Evolutionary conservation across 2,329 filamentous ascomycete species (phyloP), one percentile per base, ranked within the genome.

Genomic region (Plenodomus tracheiphilus): DNA sequence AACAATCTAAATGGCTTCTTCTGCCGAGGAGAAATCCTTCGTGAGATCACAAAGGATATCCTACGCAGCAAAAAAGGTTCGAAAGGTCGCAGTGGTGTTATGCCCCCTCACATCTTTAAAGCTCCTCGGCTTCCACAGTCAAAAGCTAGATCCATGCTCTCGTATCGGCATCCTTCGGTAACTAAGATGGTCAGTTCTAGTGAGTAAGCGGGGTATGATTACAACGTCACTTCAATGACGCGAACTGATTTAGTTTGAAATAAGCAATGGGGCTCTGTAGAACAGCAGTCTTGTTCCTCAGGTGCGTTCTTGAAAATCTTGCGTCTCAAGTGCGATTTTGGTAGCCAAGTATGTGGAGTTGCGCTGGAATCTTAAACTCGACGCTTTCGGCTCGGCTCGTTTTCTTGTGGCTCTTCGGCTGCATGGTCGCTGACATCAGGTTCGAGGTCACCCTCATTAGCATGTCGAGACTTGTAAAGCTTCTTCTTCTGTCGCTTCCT

Each of bases 401-500:
- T 30, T 15, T 43, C 42, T 20, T 41, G 43, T 36, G 34, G 28
- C 38, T 40, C 49, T 40, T 47, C 43, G 35, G 25, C 46, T 40
- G 39, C 42, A 22, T 37, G 10, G 15, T 41, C 37, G 17, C 22
- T 36, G 16, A n/a, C 34, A 11, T 54, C 41, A 47, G 46, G 43
- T 37, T 54, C 49, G n/a, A n/a, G n/a, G 10, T 10, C 17, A 43
- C 51, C 34, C 8, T 37, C 35, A 18, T 17, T 37, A 5, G 40
- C 11, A 2, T 42, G 22, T 11, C 36, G 39, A 4, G 46, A 41
- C 36, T 57, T 62, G 19, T 51, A 43, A 18, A 38, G 4, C 13
- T 11, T 43, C 39, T 59, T 65, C 42, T 56, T 61, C 36, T 62
- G 62, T 37, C 59, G 62, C 39, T 62, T 66, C 34, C 52, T 58